Evolutionary conservation across 1,139 yeast genomes (phyloP).

Genomic region (Magnusiomyces clavatus): DNA sequence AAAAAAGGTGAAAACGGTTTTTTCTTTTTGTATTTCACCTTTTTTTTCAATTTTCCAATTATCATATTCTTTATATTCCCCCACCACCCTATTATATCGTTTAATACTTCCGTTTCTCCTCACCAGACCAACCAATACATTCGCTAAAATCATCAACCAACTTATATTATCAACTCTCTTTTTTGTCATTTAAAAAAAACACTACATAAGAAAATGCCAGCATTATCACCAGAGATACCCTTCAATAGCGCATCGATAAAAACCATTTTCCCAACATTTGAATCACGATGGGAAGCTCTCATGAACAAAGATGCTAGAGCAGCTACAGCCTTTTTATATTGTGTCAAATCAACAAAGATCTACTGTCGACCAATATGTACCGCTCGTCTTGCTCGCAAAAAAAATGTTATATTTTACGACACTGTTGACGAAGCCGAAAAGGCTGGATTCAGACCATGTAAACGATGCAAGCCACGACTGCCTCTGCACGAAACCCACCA

Average conservation of each 20-base stretch:
- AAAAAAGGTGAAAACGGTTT: too few relatives aligned
- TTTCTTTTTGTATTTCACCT: too few relatives aligned
- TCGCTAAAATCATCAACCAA: slow-evolving; percentile 54
- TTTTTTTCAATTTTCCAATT: too few relatives aligned
- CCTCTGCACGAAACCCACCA: slow-evolving; percentile 18
- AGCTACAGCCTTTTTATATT: slow-evolving; percentile 21
- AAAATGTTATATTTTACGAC: slow-evolving; percentile 19
- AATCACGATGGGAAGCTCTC: slow-evolving; percentile 20
- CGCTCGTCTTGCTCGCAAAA: slow-evolving; percentile 19
- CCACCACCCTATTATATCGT: too few relatives aligned
- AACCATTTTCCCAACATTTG: slow-evolving; percentile 12
- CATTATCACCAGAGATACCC: slow-evolving; percentile 3
- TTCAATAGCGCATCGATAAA: slow-evolving; percentile 1
- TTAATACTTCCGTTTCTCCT: too few relatives aligned
- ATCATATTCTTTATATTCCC: too few relatives aligned
- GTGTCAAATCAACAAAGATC: slow-evolving; percentile 21
- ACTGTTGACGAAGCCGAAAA: slow-evolving; percentile 17
- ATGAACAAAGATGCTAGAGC: slow-evolving; percentile 21
- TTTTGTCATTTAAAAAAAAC: slow-evolving; percentile 47
- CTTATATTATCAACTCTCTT: slow-evolving; percentile 46
- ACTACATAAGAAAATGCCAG: slow-evolving; percentile 29
- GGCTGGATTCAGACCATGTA: slow-evolving; percentile 23
- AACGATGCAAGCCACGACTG: slow-evolving; percentile 23
- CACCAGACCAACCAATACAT: too few relatives aligned
- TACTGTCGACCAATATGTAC: slow-evolving; percentile 24